Base-by-base conservation (phyloP, 805 yeast genomes). In the Cyberlindnera euphorbiiphila region DNA sequence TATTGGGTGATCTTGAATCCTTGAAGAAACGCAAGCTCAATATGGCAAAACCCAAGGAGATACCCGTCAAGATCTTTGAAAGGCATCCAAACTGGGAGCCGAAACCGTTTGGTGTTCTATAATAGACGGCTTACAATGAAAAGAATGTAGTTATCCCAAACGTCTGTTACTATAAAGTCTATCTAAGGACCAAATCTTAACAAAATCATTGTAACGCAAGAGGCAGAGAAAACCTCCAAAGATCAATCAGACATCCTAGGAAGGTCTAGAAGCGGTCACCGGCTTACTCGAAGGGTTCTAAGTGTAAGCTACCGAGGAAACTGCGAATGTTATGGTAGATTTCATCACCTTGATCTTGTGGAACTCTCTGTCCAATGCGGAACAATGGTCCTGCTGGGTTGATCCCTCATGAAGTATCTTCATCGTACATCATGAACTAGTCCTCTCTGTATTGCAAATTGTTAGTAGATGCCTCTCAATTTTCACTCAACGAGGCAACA, bases 261-360 rank as follows among this genome's bases (percentile, higher is more conserved):
- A 83, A 82, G 91, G 85, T 71, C 74, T 57, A 60, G 44, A 71
- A 71, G 86, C 93, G 91, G 89, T 81, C 89, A 83, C 88, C 68
- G 87, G 65, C 76, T 70, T 72, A 41, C 77, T 81, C 64, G 44
- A 80, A 71, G 82, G 84, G 89, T 89, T 81, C 82, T 87, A 66
- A 66, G 66, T 73, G 88, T 79, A 77, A 71, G 77, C 85, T 83
- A 81, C 89, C 93, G 93, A 76, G 91, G 89, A 83, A 82, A 83
- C 93, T 83, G 93, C 91, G 93, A 83, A 82, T 82, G 93, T 81
- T 73, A 65, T 69, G 70, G 81, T 79, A 65, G 65, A 69, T 69
- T 77, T 82, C 89, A 82, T 83, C 93, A 82, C 69, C 57, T 77
- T 62, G 46, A 42, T 38, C 30, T 19, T 30, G n/a, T 22, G 11